Percentiles rank a stretch among this genome's conserved stretches.
phyloP scores from a whole-genome alignment of 2,329 filamentous ascomycete species.

The Diaporthe longicolla region DNA sequence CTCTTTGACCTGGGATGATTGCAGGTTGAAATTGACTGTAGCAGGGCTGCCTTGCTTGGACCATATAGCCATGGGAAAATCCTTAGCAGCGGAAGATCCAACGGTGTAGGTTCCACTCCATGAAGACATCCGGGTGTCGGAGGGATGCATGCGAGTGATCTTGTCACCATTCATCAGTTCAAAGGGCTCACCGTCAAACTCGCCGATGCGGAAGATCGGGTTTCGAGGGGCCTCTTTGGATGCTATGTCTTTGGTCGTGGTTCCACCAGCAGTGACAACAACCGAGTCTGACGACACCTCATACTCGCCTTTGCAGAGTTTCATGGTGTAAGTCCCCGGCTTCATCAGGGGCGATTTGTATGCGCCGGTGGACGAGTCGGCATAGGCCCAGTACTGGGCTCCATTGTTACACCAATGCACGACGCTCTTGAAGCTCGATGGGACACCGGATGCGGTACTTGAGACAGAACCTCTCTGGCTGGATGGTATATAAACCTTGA shows the following conservation, averaged over 20 bases:
- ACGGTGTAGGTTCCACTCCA: constrained; percentile 69
- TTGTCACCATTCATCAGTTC: constrained; percentile 72
- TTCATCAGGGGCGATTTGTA: constrained; percentile 78
- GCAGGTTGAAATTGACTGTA: constrained; percentile 65
- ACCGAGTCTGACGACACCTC: constrained; percentile 65
- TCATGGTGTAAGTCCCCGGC: constrained; percentile 77
- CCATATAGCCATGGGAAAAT: constrained; percentile 72
- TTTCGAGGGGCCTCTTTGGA: constrained; percentile 54
- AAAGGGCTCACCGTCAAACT: constrained; percentile 69
- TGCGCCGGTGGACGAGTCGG: constrained; percentile 63
- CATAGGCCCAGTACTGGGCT: constrained; percentile 76
- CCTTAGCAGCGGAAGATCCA: constrained; percentile 59
- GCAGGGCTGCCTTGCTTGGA: constrained; percentile 61
- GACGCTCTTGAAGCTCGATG: constrained; percentile 66
- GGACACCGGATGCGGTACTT: constrained; percentile 72
- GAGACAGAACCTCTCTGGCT: constrained; percentile 70
- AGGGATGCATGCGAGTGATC: constrained; percentile 71
- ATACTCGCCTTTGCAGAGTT: constrained; percentile 73
- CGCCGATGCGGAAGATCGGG: constrained; percentile 68
- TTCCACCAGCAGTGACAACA: constrained; percentile 63
- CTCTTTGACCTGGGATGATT: constrained; percentile 55
- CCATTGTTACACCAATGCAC: constrained; percentile 76
- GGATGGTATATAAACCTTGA: constrained; percentile 70
- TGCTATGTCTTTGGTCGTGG: constrained; percentile 65
- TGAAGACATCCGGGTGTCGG: constrained; percentile 65